Percentiles rank a stretch among this genome's conserved stretches.
Conservation (phyloP, 139 green algal genomes). For the Coelastrella sp. region DNA sequence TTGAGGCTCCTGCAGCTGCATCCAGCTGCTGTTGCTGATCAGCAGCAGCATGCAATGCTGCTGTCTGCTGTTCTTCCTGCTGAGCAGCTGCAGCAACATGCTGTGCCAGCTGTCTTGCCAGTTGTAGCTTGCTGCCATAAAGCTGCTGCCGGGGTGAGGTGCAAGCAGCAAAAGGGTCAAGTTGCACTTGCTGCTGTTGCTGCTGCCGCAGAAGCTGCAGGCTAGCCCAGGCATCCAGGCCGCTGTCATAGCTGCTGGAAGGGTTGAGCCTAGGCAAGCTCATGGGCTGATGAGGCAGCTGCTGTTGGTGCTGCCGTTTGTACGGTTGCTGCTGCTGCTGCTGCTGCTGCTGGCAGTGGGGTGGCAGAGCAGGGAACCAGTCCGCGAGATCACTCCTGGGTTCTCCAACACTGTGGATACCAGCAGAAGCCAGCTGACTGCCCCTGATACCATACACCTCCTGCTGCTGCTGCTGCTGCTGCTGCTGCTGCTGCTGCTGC, state of each 20-base stretch:
- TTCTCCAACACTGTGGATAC: not conserved
- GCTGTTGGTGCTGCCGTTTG: no score
- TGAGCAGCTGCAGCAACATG: not conserved
- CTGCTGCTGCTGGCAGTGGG: not conserved
- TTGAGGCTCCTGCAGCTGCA: not conserved
- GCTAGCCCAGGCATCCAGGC: not conserved
- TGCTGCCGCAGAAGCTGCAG: not conserved
- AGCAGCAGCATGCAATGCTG: not conserved
- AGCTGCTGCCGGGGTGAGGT: not conserved
- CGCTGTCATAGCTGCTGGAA: not conserved
- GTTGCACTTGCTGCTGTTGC: conserved; percentile 9
- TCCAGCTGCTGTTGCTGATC: conserved; percentile 12
- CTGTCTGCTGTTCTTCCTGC: conserved; percentile 8
- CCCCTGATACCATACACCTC: not conserved
- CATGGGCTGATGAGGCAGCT: not conserved
- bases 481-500: conserved; percentile 20
- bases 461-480: not conserved
- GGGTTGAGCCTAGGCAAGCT: not conserved
- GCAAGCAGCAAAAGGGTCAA: not conserved
- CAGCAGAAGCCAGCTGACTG: not conserved
- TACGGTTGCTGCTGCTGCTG: not conserved
- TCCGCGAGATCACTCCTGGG: no score
- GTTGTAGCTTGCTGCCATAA: not conserved
- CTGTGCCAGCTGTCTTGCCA: not conserved
- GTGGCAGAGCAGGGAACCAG: no score